Evolutionary conservation across 2,329 filamentous ascomycete genomes (phyloP), one percentile per base, ranked within the genome.

Genomic region (Gaeumannomyces tritici): DNA sequence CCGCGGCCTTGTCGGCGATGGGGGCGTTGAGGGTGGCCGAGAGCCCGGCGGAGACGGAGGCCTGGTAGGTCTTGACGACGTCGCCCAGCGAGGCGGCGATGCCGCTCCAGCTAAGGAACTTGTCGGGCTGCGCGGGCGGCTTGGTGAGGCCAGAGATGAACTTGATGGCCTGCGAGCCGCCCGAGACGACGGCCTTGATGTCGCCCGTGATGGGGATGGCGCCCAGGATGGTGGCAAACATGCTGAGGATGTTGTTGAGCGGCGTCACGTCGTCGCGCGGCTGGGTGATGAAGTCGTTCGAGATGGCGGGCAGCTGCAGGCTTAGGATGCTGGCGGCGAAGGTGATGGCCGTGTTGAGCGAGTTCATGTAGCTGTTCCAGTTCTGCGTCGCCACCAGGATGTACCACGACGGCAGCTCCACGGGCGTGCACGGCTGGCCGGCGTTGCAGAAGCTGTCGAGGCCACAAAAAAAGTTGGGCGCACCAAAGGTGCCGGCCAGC

Each of bases 331-430:
- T 31, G 26, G 56, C 33, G 12, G 56, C 56, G 27, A 31, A 58
- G 77, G 75, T 74, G 77, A 84, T 12, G 79, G 75, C 29, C 76
- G 79, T 29, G 74, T 82, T 74, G 68, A 84, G 84, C 1, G 82
- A 82, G 66, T 85, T 85, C 67, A 83, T 75, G 51, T 77, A 73
- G 47, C 81, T 83, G 71, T 85, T 58, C 56, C 56, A 58, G 18
- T 58, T 58, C 28, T 58, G 56, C 28, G 33, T 24, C 21, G 28
- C 56, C 28, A 58, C 56, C 8, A 58, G 28, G 27, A 58, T 13
- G 18, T 58, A 58, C 56, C 56, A 58, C 1, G 27, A 26, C 26
- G 56, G 56, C n/a, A 58, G 56, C 15, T 58, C 15, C 21, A 58
- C 56, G 8, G 56, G 56, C 21, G 56, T 31, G 28, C 56, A 58